Base-by-base conservation (phyloP, 2,329 filamentous ascomycete genomes). In the Laburnicola sp. region DNA sequence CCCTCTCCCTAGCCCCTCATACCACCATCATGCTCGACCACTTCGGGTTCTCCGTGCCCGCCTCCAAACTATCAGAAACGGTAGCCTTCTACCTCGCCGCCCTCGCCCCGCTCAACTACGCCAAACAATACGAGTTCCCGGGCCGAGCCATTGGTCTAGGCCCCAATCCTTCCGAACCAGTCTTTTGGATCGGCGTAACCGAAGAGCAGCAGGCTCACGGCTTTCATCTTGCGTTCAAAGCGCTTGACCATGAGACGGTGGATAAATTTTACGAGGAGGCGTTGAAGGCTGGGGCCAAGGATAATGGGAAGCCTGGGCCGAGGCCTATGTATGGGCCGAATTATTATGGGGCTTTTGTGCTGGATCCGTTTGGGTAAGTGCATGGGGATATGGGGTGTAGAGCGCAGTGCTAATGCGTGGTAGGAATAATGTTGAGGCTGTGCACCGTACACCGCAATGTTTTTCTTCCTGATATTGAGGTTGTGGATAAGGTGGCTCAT, bases 11-110 rank as follows among this genome's bases (percentile, higher is more conserved):
- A 16, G 16, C 22, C 1, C 27, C n/a, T 23, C 9, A 25, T 11
- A 3, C 65, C 0, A 78, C 73, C 1, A 78, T 91, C 4, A 48
- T 45, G n/a, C 38, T 64, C 46, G 58, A 65, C 45, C 64, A 68
- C 55, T 40, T 63, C 45, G 47, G 44, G 34, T 59, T 67, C 45
- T 36, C 42, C 11, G 60, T 66, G 11, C 61, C 59, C 10, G 23
- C 54, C 11, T 48, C 55, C 36, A 52, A 51, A 22, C 59, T 53
- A 42, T 57, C 59, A 4, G 60, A 59, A 28, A 51, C 62, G 4
- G 52, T 62, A 9, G 46, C 48, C 11, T 69, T 54, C 51, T 68
- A 68, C 43, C 45, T 55, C 30, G 46, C 53, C 2, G 64, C 59
- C n/a, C 64, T 69, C 10, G 59, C 59, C 21, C 63, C 65, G 8